phyloP scores from a whole-genome alignment of 2,329 filamentous ascomycete species.

The Canariomyces notabilis region DNA sequence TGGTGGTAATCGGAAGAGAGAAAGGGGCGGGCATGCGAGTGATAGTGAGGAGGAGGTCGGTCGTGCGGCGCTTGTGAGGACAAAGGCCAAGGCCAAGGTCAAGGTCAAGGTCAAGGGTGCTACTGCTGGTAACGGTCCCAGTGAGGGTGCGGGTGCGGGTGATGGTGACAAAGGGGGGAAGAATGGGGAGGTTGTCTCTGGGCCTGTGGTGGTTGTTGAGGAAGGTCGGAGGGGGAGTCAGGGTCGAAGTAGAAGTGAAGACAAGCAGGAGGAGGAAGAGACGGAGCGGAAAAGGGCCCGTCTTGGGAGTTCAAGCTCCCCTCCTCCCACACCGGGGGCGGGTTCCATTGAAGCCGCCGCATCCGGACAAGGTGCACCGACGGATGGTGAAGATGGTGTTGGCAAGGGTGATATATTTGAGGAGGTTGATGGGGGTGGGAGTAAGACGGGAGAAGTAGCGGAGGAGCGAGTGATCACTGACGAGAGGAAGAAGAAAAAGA shows the following conservation, averaged over 20 bases:
- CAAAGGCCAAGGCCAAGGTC: too few species aligned
- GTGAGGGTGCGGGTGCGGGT: too few species aligned
- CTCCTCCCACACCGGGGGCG: background rate
- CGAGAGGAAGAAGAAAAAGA: slow-evolving; percentile 12
- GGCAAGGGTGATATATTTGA: background rate
- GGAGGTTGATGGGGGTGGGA: background rate
- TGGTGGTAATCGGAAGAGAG: slow-evolving; percentile 31
- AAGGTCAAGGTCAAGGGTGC: slow-evolving; percentile 2
- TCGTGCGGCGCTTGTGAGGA: background rate
- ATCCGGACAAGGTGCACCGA: background rate
- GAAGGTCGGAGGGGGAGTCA: background rate
- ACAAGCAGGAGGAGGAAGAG: background rate
- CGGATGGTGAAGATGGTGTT: background rate
- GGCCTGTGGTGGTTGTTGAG: background rate
- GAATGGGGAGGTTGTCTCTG: background rate
- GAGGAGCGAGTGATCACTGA: background rate
- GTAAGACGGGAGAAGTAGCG: background rate
- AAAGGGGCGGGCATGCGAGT: slow-evolving; percentile 28
- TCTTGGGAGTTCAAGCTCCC: background rate
- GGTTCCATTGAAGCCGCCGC: background rate
- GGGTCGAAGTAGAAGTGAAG: background rate
- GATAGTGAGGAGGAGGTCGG: slow-evolving; percentile 16
- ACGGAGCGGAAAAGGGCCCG: background rate
- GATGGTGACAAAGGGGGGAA: background rate
- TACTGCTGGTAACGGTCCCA: too few species aligned